These are phyloP conservation scores for Nannochloropsis gaditana DNA, from an alignment of 108 stramenopile genomes.

Conservation along the genomic window DNA sequence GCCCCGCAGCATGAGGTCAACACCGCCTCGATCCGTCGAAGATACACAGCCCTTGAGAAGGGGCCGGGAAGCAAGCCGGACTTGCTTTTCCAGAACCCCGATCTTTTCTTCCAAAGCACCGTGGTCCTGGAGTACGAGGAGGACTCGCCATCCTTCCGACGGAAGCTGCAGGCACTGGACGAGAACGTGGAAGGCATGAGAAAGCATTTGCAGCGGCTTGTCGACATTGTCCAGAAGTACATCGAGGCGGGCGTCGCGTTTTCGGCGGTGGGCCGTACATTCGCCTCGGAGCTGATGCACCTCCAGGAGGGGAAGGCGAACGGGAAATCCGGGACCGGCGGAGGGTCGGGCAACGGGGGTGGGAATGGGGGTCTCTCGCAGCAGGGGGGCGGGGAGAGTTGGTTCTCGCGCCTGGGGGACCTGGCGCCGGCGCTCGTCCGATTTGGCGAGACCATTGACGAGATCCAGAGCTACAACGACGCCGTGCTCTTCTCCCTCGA, in stretches of 20 bases:
- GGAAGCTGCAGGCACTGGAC: conserved; percentile 41
- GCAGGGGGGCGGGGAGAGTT: conserved; percentile 25
- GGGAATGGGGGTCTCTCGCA: not conserved
- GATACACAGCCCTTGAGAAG: not conserved
- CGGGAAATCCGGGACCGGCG: not conserved
- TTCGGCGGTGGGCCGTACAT: conserved; percentile 38
- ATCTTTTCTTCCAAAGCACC: not conserved
- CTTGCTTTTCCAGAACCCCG: not conserved
- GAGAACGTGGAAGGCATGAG: conserved; percentile 50
- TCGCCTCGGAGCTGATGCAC: conserved; percentile 46
- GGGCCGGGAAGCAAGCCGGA: not conserved
- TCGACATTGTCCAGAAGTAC: conserved; percentile 42
- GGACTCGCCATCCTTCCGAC: conserved; percentile 24
- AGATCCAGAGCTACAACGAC: conserved; percentile 50
- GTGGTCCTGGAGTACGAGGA: not conserved
- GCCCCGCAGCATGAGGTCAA: not conserved
- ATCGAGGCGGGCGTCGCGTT: conserved; percentile 42
- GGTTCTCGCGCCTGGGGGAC: conserved; percentile 46
- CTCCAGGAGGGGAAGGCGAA: conserved; percentile 21
- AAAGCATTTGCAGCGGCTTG: conserved; percentile 46
- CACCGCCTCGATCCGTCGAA: not conserved
- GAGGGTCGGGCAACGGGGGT: not conserved
- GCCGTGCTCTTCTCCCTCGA: conserved; percentile 43
- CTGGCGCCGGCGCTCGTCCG: conserved; percentile 42
- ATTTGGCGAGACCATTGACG: conserved; percentile 47